Percentiles rank a stretch among this genome's conserved stretches.
Evolutionary conservation across 257 asterid species (phyloP).

Genomic region (Primulina huaijiensis): DNA sequence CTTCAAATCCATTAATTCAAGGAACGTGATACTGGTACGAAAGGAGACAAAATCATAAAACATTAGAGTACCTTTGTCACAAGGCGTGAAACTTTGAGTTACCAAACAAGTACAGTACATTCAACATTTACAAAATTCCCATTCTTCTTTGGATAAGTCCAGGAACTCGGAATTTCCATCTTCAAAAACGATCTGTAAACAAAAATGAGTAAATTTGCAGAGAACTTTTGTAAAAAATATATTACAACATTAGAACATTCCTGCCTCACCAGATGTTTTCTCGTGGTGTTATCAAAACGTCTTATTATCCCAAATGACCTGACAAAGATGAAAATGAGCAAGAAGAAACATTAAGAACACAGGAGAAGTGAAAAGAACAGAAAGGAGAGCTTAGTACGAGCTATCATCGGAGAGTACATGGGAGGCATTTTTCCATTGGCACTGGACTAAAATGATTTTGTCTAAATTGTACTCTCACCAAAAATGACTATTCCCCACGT

Average conservation of each 20-base stretch:
- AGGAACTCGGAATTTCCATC: constrained; percentile 62
- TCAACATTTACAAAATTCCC: constrained; percentile 62
- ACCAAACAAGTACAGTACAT: constrained; percentile 40
- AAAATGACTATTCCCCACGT: background rate
- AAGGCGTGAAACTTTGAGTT: constrained; percentile 11
- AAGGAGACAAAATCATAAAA: background rate
- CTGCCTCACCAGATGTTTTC: constrained; percentile 77
- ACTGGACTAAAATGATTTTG: background rate
- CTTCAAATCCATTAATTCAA: too few relatives aligned
- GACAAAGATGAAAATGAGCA: constrained; percentile 22
- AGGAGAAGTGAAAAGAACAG: constrained; percentile 7
- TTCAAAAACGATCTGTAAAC: constrained; percentile 76
- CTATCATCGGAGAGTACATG: background rate
- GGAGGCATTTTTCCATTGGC: background rate
- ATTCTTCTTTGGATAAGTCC: constrained; percentile 78
- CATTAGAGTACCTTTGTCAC: background rate
- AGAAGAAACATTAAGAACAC: constrained; percentile 23
- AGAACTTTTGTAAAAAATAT: background rate
- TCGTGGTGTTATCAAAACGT: constrained; percentile 54
- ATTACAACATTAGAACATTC: constrained; percentile 10
- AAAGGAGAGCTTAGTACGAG: background rate
- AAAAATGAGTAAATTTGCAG: constrained; percentile 16
- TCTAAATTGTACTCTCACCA: background rate
- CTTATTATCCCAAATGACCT: constrained; percentile 75
- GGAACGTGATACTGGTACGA: background rate